These are phyloP conservation scores for Linnemannia elongata DNA, from an alignment of 192 early-diverging fungal genomes.

Conservation along the genomic window DNA sequence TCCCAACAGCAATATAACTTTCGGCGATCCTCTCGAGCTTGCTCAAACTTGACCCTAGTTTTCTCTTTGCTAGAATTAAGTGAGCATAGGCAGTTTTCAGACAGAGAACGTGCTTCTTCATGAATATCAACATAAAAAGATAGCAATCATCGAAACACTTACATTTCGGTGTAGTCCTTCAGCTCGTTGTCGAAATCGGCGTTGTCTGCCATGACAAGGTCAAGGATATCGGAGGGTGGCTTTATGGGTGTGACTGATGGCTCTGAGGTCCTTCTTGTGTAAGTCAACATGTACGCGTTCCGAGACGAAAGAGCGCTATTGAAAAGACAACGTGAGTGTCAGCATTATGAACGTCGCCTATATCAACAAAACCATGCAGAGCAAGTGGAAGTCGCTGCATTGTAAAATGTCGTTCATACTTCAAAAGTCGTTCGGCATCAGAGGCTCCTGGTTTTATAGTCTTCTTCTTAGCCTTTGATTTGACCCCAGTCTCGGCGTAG, in stretches of 20 bases:
- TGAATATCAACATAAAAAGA: too few species aligned
- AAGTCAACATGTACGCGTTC: constrained; percentile 59
- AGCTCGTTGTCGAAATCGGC: constrained; percentile 6
- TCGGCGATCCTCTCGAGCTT: constrained; percentile 11
- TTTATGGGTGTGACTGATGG: not conserved
- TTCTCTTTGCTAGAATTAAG: constrained; percentile 12
- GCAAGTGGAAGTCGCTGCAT: too few species aligned
- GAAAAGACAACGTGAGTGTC: not conserved
- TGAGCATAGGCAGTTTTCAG: not conserved
- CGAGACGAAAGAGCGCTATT: constrained; percentile 53
- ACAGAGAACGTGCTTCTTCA: too few species aligned
- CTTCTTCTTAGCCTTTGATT: constrained; percentile 25
- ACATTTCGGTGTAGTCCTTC: constrained; percentile 10
- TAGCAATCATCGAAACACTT: not conserved
- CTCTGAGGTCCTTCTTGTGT: constrained; percentile 18
- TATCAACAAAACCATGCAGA: not conserved
- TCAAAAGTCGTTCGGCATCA: constrained; percentile 13
- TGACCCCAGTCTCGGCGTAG: not conserved
- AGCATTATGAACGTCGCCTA: not conserved
- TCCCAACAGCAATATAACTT: constrained; percentile 27
- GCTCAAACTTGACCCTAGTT: constrained; percentile 14
- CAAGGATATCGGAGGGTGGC: constrained; percentile 16
- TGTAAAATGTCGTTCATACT: constrained; percentile 3
- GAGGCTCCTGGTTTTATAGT: not conserved
- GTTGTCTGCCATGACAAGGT: constrained; percentile 27